Evolutionary conservation across 768 basidiomycete species (phyloP), one percentile per base, ranked within the genome.

Genomic region (Serendipita sp.): DNA sequence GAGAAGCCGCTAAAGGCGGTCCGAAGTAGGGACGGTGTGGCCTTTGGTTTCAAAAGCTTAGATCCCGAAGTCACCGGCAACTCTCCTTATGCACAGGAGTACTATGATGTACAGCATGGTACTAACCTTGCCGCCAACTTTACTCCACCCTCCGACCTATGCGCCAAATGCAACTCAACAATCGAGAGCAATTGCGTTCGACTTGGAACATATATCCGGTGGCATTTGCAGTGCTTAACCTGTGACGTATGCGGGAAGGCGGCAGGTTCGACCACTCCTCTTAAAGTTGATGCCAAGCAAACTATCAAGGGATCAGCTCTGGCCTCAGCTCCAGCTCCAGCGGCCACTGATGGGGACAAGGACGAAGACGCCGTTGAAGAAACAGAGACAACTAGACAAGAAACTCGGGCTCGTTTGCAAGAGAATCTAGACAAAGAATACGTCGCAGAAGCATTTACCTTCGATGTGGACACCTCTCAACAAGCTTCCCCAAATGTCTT

Each of bases 131-230:
- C 56, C 5, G 56, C 56, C 4, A 35, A 60, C 10, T 60, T 60
- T 18, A 11, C 35, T 38, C 30, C 88, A 15, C 90, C 91, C 5
- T 89, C 88, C 15, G 96, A 99, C 76, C 82, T 93, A 44, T 99
- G 96, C 72, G 83, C 91, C 62, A 85, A 84, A 71, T 99, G 96
- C 74, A 80, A 82, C 45, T 78, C 84, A 67, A 95, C 95, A 0
- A 91, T 99, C 30, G 96, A 99, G 75, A 96, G 98, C 73, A 95
- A 98, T 69, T 98, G 96, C 71, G 89, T 91, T 51, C 82, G 96
- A 65, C 76, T 95, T 32, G 96, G 93, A 36, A 94, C 92, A 18
- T 95, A 93, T 76, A 87, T 91, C 71, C 81, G 95, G 52, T 98
- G 96, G 96, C 96, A 99, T 75, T 89, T 91, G 1, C 80, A 88